Percentiles rank a stretch among this genome's conserved stretches.
Conservation (phyloP, 208 protist species). For the Leishmania martiniquensis region DNA sequence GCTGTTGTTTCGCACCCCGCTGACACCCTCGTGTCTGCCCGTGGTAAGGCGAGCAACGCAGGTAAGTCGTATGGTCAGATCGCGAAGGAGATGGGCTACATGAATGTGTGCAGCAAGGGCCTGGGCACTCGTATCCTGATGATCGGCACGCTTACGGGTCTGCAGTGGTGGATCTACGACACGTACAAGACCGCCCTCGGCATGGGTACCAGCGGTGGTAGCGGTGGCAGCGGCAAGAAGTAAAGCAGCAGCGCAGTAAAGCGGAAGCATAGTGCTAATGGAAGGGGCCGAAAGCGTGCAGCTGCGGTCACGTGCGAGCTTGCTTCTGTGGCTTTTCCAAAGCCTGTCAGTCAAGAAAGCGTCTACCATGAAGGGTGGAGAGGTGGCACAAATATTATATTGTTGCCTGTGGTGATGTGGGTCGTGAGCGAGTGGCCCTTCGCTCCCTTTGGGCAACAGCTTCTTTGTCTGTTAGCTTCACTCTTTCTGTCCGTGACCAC, state of each 20-base stretch:
- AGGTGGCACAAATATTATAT: neutral
- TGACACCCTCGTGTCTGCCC: slow-evolving; percentile 93
- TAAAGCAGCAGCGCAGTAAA: neutral
- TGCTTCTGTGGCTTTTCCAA: neutral
- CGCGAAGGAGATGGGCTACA: slow-evolving; percentile 85
- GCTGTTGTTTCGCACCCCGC: slow-evolving; percentile 96
- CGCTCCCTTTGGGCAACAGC: neutral
- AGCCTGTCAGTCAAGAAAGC: neutral
- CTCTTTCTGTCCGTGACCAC: neutral
- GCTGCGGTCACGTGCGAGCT: neutral
- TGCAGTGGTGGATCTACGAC: slow-evolving; percentile 97
- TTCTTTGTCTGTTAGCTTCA: neutral
- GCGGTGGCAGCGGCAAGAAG: slow-evolving; percentile 39
- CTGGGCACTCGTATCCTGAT: slow-evolving; percentile 96
- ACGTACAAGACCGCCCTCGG: slow-evolving; percentile 66
- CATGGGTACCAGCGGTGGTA: slow-evolving; percentile 58
- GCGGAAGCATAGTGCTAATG: neutral
- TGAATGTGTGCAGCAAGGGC: slow-evolving; percentile 88
- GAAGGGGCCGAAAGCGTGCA: neutral
- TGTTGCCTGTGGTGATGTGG: neutral
- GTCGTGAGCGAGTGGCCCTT: neutral
- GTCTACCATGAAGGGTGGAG: neutral
- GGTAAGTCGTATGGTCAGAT: slow-evolving; percentile 83
- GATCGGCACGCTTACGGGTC: slow-evolving; percentile 96
- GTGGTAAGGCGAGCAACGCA: slow-evolving; percentile 88